These are phyloP conservation scores for Dothideomycetidae sp. DNA, from an alignment of 2,329 filamentous ascomycete species.

Conservation along the genomic window DNA sequence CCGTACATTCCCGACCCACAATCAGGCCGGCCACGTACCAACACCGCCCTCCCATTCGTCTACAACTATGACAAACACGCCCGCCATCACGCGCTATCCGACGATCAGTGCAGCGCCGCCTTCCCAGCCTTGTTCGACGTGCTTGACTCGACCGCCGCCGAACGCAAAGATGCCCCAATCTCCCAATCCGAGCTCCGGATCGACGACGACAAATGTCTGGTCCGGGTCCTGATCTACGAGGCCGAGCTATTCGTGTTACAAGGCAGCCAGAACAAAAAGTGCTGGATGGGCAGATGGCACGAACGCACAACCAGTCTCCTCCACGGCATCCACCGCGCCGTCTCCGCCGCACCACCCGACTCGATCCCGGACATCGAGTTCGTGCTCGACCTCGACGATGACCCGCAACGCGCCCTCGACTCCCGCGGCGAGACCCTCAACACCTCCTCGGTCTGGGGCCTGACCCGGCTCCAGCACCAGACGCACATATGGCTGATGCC, in stretches of 20 bases:
- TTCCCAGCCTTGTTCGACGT: conserved; percentile 20
- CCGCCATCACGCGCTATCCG: conserved; percentile 11
- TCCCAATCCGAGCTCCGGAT: conserved; percentile 4
- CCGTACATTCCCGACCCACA: too few species aligned
- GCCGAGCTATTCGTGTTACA: conserved; percentile 10
- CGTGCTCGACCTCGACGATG: conserved; percentile 34
- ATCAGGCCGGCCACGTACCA: too few species aligned
- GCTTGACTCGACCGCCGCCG: conserved; percentile 16
- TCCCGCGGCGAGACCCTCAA: conserved; percentile 15
- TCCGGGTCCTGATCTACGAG: conserved; percentile 8
- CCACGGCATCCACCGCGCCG: conserved; percentile 32
- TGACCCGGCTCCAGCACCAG: conserved; percentile 19
- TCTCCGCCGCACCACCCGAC: conserved; percentile 23
- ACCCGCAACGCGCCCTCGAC: conserved; percentile 2
- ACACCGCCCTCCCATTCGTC: too few species aligned
- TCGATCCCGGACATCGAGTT: conserved; percentile 39
- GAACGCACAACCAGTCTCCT: conserved; percentile 15
- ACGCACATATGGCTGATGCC: conserved; percentile 36
- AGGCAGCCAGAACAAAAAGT: conserved; percentile 2
- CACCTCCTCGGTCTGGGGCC: conserved; percentile 12
- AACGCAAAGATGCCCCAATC: conserved; percentile 11
- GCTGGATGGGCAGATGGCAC: conserved; percentile 5
- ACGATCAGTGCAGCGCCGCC: conserved; percentile 15
- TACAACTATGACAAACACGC: neutral
- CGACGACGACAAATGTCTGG: conserved; percentile 1